A percentile compares a stretch with the other conserved stretches of the same genome.
Conservation (phyloP, 371 early-diverging fungal genomes). For the Mucor piriformis region DNA sequence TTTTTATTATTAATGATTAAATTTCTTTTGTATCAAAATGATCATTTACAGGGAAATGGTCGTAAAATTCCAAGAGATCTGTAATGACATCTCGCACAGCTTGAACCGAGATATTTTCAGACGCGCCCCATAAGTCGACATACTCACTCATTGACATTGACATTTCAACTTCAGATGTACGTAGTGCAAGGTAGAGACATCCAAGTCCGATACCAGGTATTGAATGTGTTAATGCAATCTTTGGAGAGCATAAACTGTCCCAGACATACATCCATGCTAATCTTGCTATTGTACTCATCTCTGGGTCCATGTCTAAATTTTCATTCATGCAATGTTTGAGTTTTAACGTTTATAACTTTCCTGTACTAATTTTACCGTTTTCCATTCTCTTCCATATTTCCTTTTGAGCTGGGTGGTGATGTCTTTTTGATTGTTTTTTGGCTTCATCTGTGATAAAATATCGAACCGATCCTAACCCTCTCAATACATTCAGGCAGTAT, state of each 20-base stretch:
- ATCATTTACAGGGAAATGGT: slow-evolving; percentile 4
- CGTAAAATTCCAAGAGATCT: slow-evolving; percentile 40
- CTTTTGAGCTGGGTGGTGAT: slow-evolving; percentile 28
- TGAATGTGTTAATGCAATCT: slow-evolving; percentile 38
- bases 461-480: slow-evolving; percentile 42
- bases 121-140: slow-evolving; percentile 53
- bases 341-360: too few species aligned
- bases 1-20: slow-evolving; percentile 4
- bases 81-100: slow-evolving; percentile 47
- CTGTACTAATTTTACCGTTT: slow-evolving; percentile 21
- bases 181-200: slow-evolving; percentile 50
- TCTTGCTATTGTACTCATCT: slow-evolving; percentile 44
- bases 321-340: not conserved
- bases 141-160: slow-evolving; percentile 52
- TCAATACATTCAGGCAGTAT: slow-evolving; percentile 46
- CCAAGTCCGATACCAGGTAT: slow-evolving; percentile 45
- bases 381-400: slow-evolving; percentile 46
- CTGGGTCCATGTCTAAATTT: slow-evolving; percentile 41
- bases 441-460: slow-evolving; percentile 29
- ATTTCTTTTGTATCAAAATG: not conserved
- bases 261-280: slow-evolving; percentile 49
- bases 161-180: slow-evolving; percentile 34
- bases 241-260: slow-evolving; percentile 52
- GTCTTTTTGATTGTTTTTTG: slow-evolving; percentile 15
- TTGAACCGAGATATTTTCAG: slow-evolving; percentile 53